Base-by-base conservation (phyloP, 2,329 filamentous ascomycete genomes). In the Fusarium brevicatenulatum region DNA sequence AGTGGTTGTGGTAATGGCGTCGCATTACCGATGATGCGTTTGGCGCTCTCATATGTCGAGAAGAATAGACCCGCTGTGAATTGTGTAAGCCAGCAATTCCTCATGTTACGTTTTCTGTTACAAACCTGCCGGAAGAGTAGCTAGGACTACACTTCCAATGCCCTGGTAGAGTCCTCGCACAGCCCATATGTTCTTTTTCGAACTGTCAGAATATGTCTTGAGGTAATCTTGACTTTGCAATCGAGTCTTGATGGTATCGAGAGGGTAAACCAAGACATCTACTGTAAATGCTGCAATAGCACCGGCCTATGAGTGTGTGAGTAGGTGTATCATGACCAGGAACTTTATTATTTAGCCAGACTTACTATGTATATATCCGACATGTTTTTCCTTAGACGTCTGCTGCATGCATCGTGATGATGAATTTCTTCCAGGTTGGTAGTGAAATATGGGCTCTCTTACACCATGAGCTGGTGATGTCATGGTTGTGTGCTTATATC, bases 161-260 rank as follows among this genome's bases (percentile, higher is more conserved):
- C 95, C 95, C 81, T 97, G 95, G 77, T 97, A 97, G 11, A 97
- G 83, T 0, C 95, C 95, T 18, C 90, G 87, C 72, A 94, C 91
- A 16, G 81, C 76, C 62, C 91, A 85, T 25, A 87, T 81, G 60
- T 86, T 84, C 65, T 85, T 85, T 49, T 87, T 89, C 37, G 89
- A 81, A 2, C 85, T 85, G 3, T 88, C 87, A 1, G 86, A 85
- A 82, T 91, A 95, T 2, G 91, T 86, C 55, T 87, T 87, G 42
- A 89, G 84, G 82, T 95, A 96, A 76, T 95, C 89, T 18, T 91
- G 91, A 59, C 92, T 94, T 80, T 97, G 95, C 53, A 94, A 88
- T 15, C 95, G 89, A 12, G 95, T 97, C 80, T 97, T 97, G 77
- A 97, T 86, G 0, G 95, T 98, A 80, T 97, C 95, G 21, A 97